Evolutionary conservation across 306 rosid genomes (phyloP), one percentile per base, ranked within the genome.

Genomic region (Dalbergia cochinchinensis): DNA sequence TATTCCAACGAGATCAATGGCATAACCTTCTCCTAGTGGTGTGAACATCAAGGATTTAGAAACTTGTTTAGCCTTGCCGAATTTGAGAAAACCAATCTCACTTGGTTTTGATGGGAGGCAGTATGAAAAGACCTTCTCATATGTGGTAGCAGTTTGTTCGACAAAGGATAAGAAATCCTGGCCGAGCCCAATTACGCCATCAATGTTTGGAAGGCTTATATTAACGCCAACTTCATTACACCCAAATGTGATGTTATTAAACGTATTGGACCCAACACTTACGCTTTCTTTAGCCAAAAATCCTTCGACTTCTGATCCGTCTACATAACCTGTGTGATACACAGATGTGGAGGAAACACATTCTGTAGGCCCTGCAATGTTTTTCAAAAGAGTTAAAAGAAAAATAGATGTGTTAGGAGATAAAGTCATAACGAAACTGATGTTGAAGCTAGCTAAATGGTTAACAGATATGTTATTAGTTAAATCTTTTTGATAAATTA

Each of bases 31-130:
- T 63, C 68, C 68, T 34, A 63, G 68, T 5, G 6, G 9, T 33
- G 68, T 63, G 45, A 33, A 63, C 45, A 4, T 63, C 12, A 34
- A 33, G 20, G 68, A 63, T 14, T 63, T 34, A 0, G 45, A 33
- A 63, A 63, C 68, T 13, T 1, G 45, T 63, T 63, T 63, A 33
- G 68, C 5, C 20, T 63, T 63, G 1, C 47, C 68, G 34, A 63
- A 63, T 33, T 35, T 63, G 20, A 34, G 45, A 34, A 33, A 34
- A 34, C 47, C 68, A 34, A 63, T 33, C 5, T 33, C 45, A 11
- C 44, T 63, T 63, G 68, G n/a, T 34, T 63, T 63, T 63, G 68
- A 33, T 34, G 68, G 68, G 19, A 63, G 45, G 34, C 68, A 34
- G 5, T 63, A 63, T 34, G 45, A 63, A 34, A 63, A 63, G 8